Evolutionary conservation across 805 yeast species (phyloP).

Genomic region (Saccharomycopsis capsularis): DNA sequence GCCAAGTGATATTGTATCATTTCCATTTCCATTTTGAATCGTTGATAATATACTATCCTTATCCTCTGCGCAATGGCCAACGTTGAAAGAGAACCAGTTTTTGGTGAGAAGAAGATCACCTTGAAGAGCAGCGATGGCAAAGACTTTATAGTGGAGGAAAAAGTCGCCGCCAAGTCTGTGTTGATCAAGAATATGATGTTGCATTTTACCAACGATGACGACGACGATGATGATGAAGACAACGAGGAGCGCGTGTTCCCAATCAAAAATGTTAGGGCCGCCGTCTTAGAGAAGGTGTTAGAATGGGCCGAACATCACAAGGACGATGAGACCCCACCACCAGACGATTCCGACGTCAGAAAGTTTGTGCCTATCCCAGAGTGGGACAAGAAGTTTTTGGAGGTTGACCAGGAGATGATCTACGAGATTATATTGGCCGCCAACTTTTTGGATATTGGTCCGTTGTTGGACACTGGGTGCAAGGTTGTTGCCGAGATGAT

Average conservation of each 20-base stretch:
- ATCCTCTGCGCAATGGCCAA: too few relatives aligned
- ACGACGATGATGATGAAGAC: conserved; percentile 48
- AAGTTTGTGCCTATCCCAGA: conserved; percentile 89
- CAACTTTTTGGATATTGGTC: conserved; percentile 68
- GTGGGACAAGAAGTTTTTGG: conserved; percentile 92
- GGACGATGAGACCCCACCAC: conserved; percentile 69
- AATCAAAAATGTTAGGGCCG: conserved; percentile 81
- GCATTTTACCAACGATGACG: conserved; percentile 49
- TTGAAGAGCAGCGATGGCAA: conserved; percentile 79
- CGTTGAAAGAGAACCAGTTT: neutral
- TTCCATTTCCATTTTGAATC: too few relatives aligned
- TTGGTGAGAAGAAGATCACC: conserved; percentile 30
- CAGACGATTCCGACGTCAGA: conserved; percentile 76
- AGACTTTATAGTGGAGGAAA: conserved; percentile 64
- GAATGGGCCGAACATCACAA: conserved; percentile 97
- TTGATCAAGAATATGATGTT: conserved; percentile 79
- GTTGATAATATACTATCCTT: too few relatives aligned
- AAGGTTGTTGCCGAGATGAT: conserved; percentile 81
- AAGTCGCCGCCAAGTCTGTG: conserved; percentile 81
- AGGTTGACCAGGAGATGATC: conserved; percentile 88
- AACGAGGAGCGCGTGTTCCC: conserved; percentile 77
- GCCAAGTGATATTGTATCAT: too few relatives aligned
- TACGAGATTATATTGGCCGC: conserved; percentile 80
- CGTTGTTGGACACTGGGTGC: conserved; percentile 71
- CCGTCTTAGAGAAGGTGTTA: conserved; percentile 81